Conservation (phyloP, 1,139 yeast genomes). For the Taiozyma sp. region DNA sequence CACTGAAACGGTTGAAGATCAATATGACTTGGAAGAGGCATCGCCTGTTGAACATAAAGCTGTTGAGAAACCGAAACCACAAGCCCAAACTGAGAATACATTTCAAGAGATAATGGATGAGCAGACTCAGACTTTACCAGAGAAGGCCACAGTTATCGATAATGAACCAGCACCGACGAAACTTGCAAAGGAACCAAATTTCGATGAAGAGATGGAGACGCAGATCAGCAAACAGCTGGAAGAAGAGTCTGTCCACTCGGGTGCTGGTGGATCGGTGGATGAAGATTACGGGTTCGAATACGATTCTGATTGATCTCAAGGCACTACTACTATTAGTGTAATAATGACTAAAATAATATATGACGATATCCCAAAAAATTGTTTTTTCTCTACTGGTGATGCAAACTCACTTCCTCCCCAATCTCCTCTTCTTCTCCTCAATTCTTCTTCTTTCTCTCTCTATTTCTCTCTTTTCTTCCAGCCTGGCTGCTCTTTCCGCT, state of each 20-base stretch:
- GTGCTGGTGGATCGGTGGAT: constrained; percentile 14
- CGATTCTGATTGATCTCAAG: constrained; percentile 26
- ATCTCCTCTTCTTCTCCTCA: constrained; percentile 36
- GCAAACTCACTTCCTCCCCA: constrained; percentile 8
- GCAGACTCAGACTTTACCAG: neutral
- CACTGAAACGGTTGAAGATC: too few relatives aligned
- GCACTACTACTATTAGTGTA: neutral
- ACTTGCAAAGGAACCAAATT: constrained; percentile 2
- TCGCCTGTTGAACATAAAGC: neutral
- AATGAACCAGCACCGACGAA: neutral
- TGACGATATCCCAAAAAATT: neutral
- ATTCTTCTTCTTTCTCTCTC: constrained; percentile 48
- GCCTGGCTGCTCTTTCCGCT: constrained; percentile 53
- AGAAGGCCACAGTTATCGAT: neutral
- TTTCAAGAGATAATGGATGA: neutral
- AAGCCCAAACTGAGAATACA: neutral
- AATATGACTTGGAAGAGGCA: neutral
- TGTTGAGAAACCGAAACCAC: neutral
- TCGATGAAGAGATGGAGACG: constrained; percentile 16
- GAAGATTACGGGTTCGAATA: constrained; percentile 33
- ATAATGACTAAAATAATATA: neutral
- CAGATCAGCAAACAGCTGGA: constrained; percentile 12
- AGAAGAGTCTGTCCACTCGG: constrained; percentile 1
- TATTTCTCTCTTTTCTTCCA: constrained; percentile 63
- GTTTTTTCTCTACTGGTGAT: neutral